Base-by-base conservation (phyloP, 768 basidiomycete species). In the Krasilnikovozyma curviuscula region DNA sequence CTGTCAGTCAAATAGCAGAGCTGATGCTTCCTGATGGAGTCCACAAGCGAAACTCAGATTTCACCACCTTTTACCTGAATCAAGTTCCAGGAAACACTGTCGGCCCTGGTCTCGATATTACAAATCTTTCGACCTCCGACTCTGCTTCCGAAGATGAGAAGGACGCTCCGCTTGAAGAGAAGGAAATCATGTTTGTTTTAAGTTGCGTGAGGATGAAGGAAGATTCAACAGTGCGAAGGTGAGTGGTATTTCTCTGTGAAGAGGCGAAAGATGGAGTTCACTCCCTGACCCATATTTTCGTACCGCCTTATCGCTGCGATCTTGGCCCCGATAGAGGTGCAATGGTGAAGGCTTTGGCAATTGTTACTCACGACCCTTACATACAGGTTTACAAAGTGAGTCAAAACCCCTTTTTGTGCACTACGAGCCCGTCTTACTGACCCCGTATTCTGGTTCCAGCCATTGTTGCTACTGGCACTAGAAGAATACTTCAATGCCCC, bases 21-120 rank as follows among this genome's bases (percentile, higher is more conserved):
- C 74, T 91, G 52, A 98, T 98, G 93, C 73, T 98, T 19, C 93
- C 93, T 10, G 93, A 98, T 64, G 93, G 93, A 6, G 93, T 88
- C 27, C 91, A 98, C 67, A 77, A 81, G 43, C 83, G 91, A 53
- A 67, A 81, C 21, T 85, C 91, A 62, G 93, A 97, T 65, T 97
- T 89, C 89, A 97, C 93, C 5, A 78, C 95, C 37, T 98, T 98
- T 72, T 93, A 91, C 65, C 74, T 98, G 49, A 95, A 95, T 61
- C 93, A 95, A 66, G 85, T 83, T 0, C 71, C 78, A 0, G 82
- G 79, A 67, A 86, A 88, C 60, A 79, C 78, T 16, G 83, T 91
- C 54, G 74, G 81, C 85, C 6, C 74, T 86, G 14, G 71, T 89
- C 34, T 76, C 81, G 35, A 37, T 37, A n/a, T 1, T 54, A 60